phyloP scores from a whole-genome alignment of 176 grass and related monocot genomes.

The Pontederia crassipes region DNA sequence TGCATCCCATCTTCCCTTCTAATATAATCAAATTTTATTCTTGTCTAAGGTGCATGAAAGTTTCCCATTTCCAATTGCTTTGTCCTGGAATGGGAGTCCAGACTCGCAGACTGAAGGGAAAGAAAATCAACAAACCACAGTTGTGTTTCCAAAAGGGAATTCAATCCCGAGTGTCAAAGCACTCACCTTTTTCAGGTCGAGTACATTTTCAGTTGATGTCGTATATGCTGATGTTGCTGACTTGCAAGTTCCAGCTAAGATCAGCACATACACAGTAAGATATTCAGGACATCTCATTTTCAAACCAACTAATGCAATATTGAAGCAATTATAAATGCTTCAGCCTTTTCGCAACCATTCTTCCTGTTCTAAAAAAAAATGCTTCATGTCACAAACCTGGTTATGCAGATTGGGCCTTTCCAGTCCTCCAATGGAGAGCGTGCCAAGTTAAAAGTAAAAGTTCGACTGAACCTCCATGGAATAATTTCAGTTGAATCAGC shows the following conservation, averaged over 20 bases:
- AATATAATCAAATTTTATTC: slow-evolving; percentile 2
- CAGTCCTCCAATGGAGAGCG: slow-evolving; percentile 50
- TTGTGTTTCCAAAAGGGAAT: slow-evolving; percentile 66
- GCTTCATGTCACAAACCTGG: slow-evolving; percentile 3
- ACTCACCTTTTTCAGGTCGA: slow-evolving; percentile 45
- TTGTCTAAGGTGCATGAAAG: slow-evolving; percentile 60
- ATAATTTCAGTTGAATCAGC: slow-evolving; percentile 53
- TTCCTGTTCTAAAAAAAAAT: too few relatives aligned
- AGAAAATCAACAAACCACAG: slow-evolving; percentile 27
- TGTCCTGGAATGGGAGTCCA: slow-evolving; percentile 48
- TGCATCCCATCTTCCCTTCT: slow-evolving; percentile 1
- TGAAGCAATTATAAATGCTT: too few relatives aligned
- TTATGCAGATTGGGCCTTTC: slow-evolving; percentile 69
- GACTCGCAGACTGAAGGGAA: slow-evolving; percentile 38
- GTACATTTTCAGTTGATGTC: slow-evolving; percentile 60
- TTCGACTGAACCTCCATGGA: slow-evolving; percentile 70
- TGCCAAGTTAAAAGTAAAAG: slow-evolving; percentile 67
- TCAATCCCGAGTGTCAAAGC: slow-evolving; percentile 49
- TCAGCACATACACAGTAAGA: slow-evolving; percentile 67
- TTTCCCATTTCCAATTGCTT: slow-evolving; percentile 64
- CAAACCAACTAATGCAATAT: too few relatives aligned
- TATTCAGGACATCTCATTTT: background rate
- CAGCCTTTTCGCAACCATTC: too few relatives aligned
- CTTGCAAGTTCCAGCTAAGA: slow-evolving; percentile 27
- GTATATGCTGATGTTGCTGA: slow-evolving; percentile 25